phyloP scores from a whole-genome alignment of 495 filamentous ascomycete genomes.

The Articulospora tetracladia region DNA sequence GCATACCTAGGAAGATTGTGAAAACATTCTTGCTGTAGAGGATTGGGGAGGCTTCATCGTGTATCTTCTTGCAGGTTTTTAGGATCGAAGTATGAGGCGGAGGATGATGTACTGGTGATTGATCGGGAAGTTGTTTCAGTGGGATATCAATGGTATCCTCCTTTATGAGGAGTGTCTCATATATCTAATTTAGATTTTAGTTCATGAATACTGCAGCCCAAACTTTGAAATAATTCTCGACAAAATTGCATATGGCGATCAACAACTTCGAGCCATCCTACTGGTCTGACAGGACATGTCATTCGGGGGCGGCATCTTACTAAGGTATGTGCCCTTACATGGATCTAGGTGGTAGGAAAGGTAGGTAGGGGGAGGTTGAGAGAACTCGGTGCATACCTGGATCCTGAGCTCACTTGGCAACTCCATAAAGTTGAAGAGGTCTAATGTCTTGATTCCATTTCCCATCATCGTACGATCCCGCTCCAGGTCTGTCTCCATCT shows the following conservation, averaged over 20 bases:
- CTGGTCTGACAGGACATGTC: too few species aligned
- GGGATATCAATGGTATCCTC: neutral
- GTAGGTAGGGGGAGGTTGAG: too few species aligned
- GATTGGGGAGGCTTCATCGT: conserved; percentile 29
- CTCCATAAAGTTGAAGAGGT: conserved; percentile 29
- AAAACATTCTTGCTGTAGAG: conserved; percentile 31
- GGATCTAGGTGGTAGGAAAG: too few species aligned
- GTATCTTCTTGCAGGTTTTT: conserved; percentile 29
- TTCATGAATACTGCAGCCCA: too few species aligned
- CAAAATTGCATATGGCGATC: too few species aligned
- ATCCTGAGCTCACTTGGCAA: conserved; percentile 41
- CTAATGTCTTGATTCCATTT: conserved; percentile 2
- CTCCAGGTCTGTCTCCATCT: too few species aligned
- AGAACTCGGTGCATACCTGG: conserved; percentile 15
- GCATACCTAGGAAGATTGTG: conserved; percentile 23
- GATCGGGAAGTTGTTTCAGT: neutral
- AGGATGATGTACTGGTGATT: neutral
- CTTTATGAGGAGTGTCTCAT: conserved; percentile 26
- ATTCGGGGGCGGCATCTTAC: too few species aligned
- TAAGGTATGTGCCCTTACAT: too few species aligned
- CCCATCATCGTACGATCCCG: neutral
- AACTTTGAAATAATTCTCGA: too few species aligned
- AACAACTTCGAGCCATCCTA: too few species aligned
- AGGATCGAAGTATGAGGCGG: conserved; percentile 18
- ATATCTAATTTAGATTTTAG: conserved; percentile 27